Evolutionary conservation across 352 stramenopile species (phyloP), one percentile per base, ranked within the genome.

Genomic region (Phytophthora citricola): DNA sequence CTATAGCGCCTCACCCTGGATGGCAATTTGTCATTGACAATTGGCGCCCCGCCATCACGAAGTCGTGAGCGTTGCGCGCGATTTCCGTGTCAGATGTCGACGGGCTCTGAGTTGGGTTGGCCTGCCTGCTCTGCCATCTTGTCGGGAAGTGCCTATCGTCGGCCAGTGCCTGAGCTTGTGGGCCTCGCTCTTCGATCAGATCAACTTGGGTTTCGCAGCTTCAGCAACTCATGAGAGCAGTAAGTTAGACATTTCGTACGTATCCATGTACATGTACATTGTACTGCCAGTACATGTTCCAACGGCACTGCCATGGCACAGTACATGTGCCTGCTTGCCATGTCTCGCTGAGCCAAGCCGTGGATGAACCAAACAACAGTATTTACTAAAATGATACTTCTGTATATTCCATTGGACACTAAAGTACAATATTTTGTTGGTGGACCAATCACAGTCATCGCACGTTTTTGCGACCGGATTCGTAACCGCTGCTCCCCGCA

Each of bases 41-140:
- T 22, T 66, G 56, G 63, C 46, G 22, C 36, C 38, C 41, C 38
- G 58, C 51, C 64, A 72, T 72, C 63, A 66, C 63, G 36, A 38
- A 53, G 6, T 26, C 5, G 49, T 66, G 58, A 66, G 40, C 58
- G 39, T 43, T 27, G 5, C n/a, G 10, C 10, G 31, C 14, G 32
- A 43, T 11, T 24, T 10, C 22, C 54, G 41, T 38, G 49, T 58
- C 58, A 59, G 58, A 53, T 52, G 29, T 39, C 34, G 47, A n/a
- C 9, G 22, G 31, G 8, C 43, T 24, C 7, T 32, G 15, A 27
- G 8, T 36, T 52, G 46, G 26, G 46, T 47, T 47, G 14, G 1
- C 31, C 56, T 55, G 56, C 45, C 56, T 55, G 40, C 51, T 59
- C 39, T 52, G 47, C 27, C 22, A 48, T 63, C 55, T 63, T 63